phyloP scores from a whole-genome alignment of 1,139 yeast species.

The Lodderomyces theae region DNA sequence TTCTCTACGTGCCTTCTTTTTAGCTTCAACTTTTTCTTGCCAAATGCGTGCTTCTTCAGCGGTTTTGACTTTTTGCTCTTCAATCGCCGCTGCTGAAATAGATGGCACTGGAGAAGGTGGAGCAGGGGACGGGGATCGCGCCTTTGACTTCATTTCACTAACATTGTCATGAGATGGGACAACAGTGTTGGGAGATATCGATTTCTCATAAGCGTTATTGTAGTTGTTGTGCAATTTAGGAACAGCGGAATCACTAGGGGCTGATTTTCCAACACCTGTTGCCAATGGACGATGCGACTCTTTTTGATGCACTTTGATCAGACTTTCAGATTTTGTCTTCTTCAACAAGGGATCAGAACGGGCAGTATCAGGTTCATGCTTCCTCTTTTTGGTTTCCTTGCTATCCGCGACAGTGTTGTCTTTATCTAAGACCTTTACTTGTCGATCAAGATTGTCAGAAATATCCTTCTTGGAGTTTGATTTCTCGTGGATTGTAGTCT shows the following conservation, averaged over 20 bases:
- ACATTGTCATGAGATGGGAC: conserved; percentile 2
- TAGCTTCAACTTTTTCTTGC: conserved; percentile 47
- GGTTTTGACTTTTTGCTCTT: conserved; percentile 34
- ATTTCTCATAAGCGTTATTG: conserved; percentile 5
- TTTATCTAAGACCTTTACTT: too few species aligned
- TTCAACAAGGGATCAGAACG: background rate
- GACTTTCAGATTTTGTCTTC: background rate
- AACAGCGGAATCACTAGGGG: conserved; percentile 1
- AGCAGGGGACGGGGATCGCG: conserved; percentile 2
- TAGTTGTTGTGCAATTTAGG: background rate
- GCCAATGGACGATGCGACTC: background rate
- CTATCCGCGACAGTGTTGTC: too few species aligned
- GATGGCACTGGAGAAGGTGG: background rate
- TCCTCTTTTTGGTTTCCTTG: background rate
- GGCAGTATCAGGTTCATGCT: background rate
- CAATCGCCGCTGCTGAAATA: conserved; percentile 27
- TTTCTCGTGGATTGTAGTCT: background rate
- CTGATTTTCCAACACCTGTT: background rate
- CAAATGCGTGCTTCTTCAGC: conserved; percentile 43
- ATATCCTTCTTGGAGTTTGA: too few species aligned
- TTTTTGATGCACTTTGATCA: background rate
- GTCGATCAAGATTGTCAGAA: too few species aligned
- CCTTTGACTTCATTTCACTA: background rate
- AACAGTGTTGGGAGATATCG: conserved; percentile 16
- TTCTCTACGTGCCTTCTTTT: conserved; percentile 43